Conservation (phyloP, 176 grass and related monocot species). For the Juncus inflexus region DNA sequence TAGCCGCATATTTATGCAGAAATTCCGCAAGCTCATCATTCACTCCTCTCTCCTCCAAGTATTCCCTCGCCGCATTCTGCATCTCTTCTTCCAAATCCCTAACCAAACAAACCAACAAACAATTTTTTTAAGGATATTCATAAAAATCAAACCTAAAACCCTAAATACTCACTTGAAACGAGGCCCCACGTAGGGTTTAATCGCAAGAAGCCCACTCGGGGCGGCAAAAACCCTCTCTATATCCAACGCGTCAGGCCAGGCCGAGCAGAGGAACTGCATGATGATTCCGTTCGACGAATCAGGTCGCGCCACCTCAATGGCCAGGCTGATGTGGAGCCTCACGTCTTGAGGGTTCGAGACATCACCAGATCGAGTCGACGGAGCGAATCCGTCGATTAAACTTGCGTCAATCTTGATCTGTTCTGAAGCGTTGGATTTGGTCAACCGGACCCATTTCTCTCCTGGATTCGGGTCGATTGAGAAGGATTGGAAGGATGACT, state of each 20-base stretch:
- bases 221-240: conserved; percentile 54
- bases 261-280: conserved; percentile 56
- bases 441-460: conserved; percentile 50
- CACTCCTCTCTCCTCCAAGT: conserved; percentile 65
- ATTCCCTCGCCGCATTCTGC: conserved; percentile 47
- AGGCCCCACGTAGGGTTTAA: conserved; percentile 47
- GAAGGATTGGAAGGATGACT: conserved; percentile 30
- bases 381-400: conserved; percentile 55
- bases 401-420: conserved; percentile 66
- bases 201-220: conserved; percentile 14
- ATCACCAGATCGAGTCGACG: conserved; percentile 40
- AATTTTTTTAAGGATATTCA: not conserved
- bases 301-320: conserved; percentile 52
- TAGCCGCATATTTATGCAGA: conserved; percentile 57
- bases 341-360: conserved; percentile 10
- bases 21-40: conserved; percentile 69
- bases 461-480: conserved; percentile 45
- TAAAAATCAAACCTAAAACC: conserved; percentile 10
- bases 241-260: conserved; percentile 76
- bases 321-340: conserved; percentile 64
- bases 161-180: conserved; percentile 48
- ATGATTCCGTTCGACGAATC: conserved; percentile 29
- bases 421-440: conserved; percentile 19
- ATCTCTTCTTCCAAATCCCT: conserved; percentile 90
- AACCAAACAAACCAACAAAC: not conserved